phyloP scores from a whole-genome alignment of 768 basidiomycete genomes.

The Hebeloma cylindrosporum region DNA sequence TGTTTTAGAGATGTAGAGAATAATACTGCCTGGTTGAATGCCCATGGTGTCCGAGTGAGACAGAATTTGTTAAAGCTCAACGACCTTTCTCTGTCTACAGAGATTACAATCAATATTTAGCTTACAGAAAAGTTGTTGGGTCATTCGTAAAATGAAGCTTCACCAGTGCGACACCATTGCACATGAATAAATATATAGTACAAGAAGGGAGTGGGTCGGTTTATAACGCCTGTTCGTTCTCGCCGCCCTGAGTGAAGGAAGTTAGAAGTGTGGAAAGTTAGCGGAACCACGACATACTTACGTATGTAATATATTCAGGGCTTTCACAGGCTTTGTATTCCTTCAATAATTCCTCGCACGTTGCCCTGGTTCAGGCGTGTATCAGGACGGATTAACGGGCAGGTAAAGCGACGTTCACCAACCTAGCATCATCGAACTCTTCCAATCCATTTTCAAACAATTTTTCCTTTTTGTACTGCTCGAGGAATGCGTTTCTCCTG shows the following conservation, averaged over 20 bases:
- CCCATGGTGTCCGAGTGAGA: too few species aligned
- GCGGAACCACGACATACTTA: constrained; percentile 1
- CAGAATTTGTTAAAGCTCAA: too few species aligned
- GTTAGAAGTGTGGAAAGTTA: background rate
- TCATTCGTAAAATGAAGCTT: too few species aligned
- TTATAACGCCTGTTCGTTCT: constrained; percentile 12
- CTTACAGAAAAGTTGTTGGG: too few species aligned
- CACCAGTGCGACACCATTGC: too few species aligned
- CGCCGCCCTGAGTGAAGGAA: constrained; percentile 3
- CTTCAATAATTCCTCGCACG: constrained; percentile 83
- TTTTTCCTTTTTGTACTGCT: constrained; percentile 96
- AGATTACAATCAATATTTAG: too few species aligned
- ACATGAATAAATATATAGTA: too few species aligned
- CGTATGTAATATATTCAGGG: constrained; percentile 87
- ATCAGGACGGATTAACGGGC: too few species aligned
- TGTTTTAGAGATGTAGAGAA: too few species aligned
- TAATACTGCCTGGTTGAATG: too few species aligned
- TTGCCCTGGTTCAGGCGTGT: constrained; percentile 50
- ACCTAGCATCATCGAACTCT: constrained; percentile 98
- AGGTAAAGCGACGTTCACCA: constrained; percentile 19
- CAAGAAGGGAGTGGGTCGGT: too few species aligned
- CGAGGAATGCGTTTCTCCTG: constrained; percentile 91
- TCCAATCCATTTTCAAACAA: constrained; percentile 92
- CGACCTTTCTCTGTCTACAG: too few species aligned
- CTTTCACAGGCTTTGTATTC: constrained; percentile 98